A percentile compares a stretch with the other conserved stretches of the same genome.
These are phyloP conservation scores for Cordyceps cateniannulata DNA, from an alignment of 2,329 filamentous ascomycete genomes.

Conservation along the genomic window DNA sequence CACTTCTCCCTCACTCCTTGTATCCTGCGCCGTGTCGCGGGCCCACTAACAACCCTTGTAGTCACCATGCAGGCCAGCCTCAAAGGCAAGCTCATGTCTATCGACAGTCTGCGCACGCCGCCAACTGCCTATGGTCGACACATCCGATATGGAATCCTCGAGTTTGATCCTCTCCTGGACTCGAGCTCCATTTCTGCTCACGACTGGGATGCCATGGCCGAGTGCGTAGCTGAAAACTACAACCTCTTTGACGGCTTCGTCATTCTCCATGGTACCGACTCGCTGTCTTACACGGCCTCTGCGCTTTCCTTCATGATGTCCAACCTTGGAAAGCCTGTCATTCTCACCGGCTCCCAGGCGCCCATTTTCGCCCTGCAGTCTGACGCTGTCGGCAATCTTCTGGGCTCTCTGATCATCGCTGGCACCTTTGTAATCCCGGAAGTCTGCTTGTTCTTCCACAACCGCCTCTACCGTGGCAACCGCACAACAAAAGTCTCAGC, in stretches of 20 bases:
- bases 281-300: slow-evolving; percentile 80
- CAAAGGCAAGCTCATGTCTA: slow-evolving; percentile 40
- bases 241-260: slow-evolving; percentile 86
- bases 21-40: not conserved
- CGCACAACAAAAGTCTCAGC: slow-evolving; percentile 82
- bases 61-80: slow-evolving; percentile 46
- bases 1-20: not conserved
- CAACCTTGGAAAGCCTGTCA: slow-evolving; percentile 84
- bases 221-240: slow-evolving; percentile 77
- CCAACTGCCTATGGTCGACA: slow-evolving; percentile 72
- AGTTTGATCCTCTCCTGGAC: slow-evolving; percentile 80
- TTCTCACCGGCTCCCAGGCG: slow-evolving; percentile 76
- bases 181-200: slow-evolving; percentile 82
- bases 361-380: slow-evolving; percentile 88
- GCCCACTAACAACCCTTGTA: slow-evolving; percentile 18
- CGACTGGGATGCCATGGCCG: slow-evolving; percentile 80
- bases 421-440: slow-evolving; percentile 91
- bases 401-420: slow-evolving; percentile 82
- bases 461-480: slow-evolving; percentile 84
- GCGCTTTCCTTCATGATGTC: slow-evolving; percentile 90
- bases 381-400: slow-evolving; percentile 84
- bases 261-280: slow-evolving; percentile 85
- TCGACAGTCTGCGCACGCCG: slow-evolving; percentile 72
- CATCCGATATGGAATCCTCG: slow-evolving; percentile 76
- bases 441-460: slow-evolving; percentile 90